phyloP scores from a whole-genome alignment of 2,329 filamentous ascomycete genomes.

The Trichoderma sp. region DNA sequence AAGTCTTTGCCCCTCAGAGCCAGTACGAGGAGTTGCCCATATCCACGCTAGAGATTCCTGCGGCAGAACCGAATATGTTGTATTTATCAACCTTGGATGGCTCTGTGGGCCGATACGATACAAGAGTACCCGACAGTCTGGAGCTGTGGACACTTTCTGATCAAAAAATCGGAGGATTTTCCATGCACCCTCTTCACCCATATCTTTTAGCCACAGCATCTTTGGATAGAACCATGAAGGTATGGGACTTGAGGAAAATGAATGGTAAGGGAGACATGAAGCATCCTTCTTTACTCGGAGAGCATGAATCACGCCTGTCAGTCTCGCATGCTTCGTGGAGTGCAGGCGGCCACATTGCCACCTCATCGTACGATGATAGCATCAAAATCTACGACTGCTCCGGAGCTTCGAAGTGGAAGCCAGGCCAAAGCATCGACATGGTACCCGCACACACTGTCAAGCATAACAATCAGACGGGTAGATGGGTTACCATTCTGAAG shows the following conservation, averaged over 20 bases:
- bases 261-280: slow-evolving; percentile 62
- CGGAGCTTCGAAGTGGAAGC: slow-evolving; percentile 61
- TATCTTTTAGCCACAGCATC: slow-evolving; percentile 89
- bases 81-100: slow-evolving; percentile 89
- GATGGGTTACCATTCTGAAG: slow-evolving; percentile 85
- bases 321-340: slow-evolving; percentile 95
- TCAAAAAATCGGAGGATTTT: slow-evolving; percentile 96
- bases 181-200: slow-evolving; percentile 75
- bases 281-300: slow-evolving; percentile 72
- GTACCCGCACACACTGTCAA: slow-evolving; percentile 68
- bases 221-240: slow-evolving; percentile 82
- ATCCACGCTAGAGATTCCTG: slow-evolving; percentile 79
- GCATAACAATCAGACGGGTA: slow-evolving; percentile 95
- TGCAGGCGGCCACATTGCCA: slow-evolving; percentile 80
- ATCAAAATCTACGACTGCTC: slow-evolving; percentile 88
- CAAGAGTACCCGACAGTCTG: slow-evolving; percentile 61
- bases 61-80: slow-evolving; percentile 70
- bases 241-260: slow-evolving; percentile 91
- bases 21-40: slow-evolving; percentile 74
- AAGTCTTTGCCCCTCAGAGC: slow-evolving; percentile 77
- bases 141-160: slow-evolving; percentile 78
- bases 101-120: slow-evolving; percentile 78
- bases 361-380: slow-evolving; percentile 91
- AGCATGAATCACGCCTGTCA: slow-evolving; percentile 80
- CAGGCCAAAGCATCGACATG: slow-evolving; percentile 66